Evolutionary conservation across 2,329 filamentous ascomycete genomes (phyloP).

Genomic region (Penicillium sclerotigenum): DNA sequence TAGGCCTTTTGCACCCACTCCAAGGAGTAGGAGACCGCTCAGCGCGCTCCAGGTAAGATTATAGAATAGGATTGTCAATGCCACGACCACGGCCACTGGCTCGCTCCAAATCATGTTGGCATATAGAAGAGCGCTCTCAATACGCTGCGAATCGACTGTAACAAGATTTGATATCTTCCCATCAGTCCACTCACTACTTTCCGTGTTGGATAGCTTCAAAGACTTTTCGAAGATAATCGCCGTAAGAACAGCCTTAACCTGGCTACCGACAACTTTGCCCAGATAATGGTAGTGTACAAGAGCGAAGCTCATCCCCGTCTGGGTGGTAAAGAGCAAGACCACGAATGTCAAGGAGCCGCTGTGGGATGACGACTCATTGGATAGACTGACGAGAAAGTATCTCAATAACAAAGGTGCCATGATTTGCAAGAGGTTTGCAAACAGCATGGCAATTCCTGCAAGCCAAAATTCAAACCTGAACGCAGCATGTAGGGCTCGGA

Average conservation of each 20-base stretch:
- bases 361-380: neutral
- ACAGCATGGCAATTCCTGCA: neutral
- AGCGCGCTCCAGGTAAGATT: neutral
- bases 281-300: neutral
- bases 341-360: neutral
- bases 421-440: neutral
- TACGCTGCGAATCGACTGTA: neutral
- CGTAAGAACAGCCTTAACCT: neutral
- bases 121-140: neutral
- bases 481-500: neutral
- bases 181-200: neutral
- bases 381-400: neutral
- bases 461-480: neutral
- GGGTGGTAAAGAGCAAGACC: neutral
- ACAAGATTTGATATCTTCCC: neutral
- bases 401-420: neutral
- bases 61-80: neutral
- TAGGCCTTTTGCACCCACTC: neutral
- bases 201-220: neutral
- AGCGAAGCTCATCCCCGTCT: neutral
- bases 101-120: neutral
- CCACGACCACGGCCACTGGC: neutral
- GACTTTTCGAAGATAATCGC: neutral
- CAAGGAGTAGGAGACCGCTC: neutral
- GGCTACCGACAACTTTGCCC: neutral